These are phyloP conservation scores for Candolleomyces efflorescens DNA, from an alignment of 768 basidiomycete species.

Conservation along the genomic window DNA sequence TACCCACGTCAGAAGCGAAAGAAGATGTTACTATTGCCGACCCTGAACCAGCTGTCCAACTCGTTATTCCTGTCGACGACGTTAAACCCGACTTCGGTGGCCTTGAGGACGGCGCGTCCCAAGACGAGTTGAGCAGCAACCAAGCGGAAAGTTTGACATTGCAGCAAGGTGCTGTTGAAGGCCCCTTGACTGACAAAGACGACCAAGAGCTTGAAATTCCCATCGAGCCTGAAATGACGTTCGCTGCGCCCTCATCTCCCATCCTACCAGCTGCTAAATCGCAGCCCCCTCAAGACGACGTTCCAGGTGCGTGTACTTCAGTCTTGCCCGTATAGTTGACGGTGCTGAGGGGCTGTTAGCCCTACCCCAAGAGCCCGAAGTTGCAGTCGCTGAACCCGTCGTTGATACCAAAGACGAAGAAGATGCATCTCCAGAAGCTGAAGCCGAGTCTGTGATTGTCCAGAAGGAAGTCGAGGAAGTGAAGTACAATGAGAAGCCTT, in stretches of 20 bases:
- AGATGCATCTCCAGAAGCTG: neutral
- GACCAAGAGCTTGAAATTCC: neutral
- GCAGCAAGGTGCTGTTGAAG: neutral
- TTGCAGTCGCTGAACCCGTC: neutral
- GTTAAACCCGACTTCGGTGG: neutral
- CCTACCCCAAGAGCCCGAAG: neutral
- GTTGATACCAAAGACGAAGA: neutral
- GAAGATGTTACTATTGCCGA: neutral
- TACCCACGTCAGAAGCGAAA: neutral
- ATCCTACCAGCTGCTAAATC: neutral
- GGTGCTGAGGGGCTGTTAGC: neutral
- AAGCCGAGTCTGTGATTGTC: neutral
- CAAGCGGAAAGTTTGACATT: neutral
- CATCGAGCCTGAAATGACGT: slow-evolving; percentile 3
- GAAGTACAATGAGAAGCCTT: neutral
- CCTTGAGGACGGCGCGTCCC: neutral
- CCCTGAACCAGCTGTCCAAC: neutral
- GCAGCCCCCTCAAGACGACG: neutral
- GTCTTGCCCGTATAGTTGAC: neutral
- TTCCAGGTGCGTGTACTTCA: neutral
- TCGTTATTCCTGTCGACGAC: neutral
- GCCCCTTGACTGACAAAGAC: too few relatives aligned
- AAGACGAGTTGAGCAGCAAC: slow-evolving; percentile 1
- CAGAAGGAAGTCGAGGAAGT: neutral
- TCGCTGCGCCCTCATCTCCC: neutral